These are phyloP conservation scores for Tetradesmus lagerheimii DNA, from an alignment of 139 green algal genomes.

Conservation along the genomic window DNA sequence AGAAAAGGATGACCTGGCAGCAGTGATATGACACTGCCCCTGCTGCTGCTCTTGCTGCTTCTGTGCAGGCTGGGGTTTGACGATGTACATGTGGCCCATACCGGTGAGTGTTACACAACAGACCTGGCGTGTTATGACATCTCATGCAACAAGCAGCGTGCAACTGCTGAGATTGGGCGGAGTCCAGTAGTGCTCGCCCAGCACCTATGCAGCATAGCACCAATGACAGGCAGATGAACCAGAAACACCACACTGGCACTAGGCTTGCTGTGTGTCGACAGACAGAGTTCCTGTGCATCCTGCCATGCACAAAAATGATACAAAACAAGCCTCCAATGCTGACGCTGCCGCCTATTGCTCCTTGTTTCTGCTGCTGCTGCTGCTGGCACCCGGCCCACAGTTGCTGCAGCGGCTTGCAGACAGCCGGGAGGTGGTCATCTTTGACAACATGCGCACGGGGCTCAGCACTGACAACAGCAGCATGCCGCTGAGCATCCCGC, in stretches of 20 bases:
- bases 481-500: neutral
- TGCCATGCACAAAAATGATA: no score
- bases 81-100: constrained; percentile 36
- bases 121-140: neutral
- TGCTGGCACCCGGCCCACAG: neutral
- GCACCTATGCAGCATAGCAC: no score
- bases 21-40: no score
- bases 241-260: no score
- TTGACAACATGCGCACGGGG: constrained; percentile 36
- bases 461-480: constrained; percentile 32
- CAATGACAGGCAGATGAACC: no score
- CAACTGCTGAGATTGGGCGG: no score
- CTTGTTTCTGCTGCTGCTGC: constrained; percentile 12
- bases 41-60: neutral
- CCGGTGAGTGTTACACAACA: constrained; percentile 9
- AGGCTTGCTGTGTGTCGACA: no score
- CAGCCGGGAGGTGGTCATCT: constrained; percentile 23
- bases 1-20: no score
- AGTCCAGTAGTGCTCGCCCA: no score
- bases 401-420: constrained; percentile 10
- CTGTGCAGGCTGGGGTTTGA: constrained; percentile 7
- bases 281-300: no score
- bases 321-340: no score
- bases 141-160: no score
- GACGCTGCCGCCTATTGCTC: neutral